A percentile compares a stretch with the other conserved stretches of the same genome.
phyloP scores from a whole-genome alignment of 2,329 filamentous ascomycete genomes.

The Alternaria ventricosa region DNA sequence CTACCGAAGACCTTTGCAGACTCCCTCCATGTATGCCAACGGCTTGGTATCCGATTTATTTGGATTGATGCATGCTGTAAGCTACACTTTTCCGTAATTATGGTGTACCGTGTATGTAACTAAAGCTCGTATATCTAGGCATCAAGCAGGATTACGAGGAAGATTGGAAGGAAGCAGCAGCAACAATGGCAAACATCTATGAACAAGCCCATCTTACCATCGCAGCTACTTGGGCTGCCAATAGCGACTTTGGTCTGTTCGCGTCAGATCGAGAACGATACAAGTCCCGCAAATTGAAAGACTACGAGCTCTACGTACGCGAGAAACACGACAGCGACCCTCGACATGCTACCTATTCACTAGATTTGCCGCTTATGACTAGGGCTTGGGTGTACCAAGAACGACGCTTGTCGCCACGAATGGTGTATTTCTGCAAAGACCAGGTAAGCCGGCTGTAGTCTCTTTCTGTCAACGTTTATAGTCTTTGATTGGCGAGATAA shows the following conservation, averaged over 20 bases:
- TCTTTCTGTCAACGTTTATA: no score
- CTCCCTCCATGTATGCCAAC: rapidly evolving
- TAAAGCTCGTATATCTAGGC: not conserved
- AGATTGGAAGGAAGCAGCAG: not conserved
- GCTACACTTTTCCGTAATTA: not conserved
- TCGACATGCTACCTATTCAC: no score
- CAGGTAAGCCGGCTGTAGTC: no score
- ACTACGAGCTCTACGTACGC: not conserved
- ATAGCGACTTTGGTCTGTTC: not conserved
- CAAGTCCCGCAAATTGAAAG: not conserved
- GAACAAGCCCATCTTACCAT: not conserved
- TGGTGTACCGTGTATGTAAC: not conserved
- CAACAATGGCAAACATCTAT: not conserved
- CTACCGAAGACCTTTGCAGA: not conserved
- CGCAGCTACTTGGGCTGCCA: not conserved
- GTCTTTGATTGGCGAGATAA: no score
- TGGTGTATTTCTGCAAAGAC: not conserved
- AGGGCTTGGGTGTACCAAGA: not conserved
- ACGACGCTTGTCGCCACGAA: not conserved
- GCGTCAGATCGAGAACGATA: not conserved
- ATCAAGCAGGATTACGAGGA: not conserved
- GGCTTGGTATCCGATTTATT: not conserved
- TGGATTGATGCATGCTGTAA: not conserved
- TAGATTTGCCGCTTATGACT: not conserved
- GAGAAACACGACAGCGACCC: no score